Base-by-base conservation (phyloP, 768 basidiomycete species). In the Panaeolus cyanescens region DNA sequence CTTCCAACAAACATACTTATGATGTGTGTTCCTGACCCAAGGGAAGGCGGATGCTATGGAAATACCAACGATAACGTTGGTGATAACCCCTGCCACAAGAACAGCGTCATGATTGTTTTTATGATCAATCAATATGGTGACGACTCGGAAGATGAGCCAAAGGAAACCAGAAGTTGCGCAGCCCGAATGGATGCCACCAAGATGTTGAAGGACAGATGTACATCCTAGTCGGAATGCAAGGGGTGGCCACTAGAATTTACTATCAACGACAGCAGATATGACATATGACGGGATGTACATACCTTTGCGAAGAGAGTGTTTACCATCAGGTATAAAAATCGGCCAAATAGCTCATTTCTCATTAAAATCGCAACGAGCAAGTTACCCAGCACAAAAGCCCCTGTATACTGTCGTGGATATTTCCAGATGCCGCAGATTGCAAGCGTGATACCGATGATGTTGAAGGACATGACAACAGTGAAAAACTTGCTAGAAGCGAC, bases 161-260 rank as follows among this genome's bases (percentile, higher is more conserved):
- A 83, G 76, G 59, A 89, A 83, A 54, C 90, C 91, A 32, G 91
- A 91, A 25, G 82, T 75, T 3, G 90, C 90, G 71, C 92, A 93
- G 30, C 91, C 90, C n/a, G 87, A 88, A 68, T 93, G 92, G 64
- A 93, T 91, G 20, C 92, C 92, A 5, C 92, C 92, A 13, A 93
- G 83, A 70, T 93, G 92, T 78, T 89, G 81, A 20, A 92, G 79
- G 5, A 85, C 79, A 17, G 90, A 91, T 6, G 91, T 92, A 70
- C 88, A 90, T 31, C 77, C 87, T 6, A 92, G 78, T 57, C 91
- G 81, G 68, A 85, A 91, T 74, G 66, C 66, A 10, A 83, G 71
- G 34, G 81, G 81, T 15, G 80, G 65, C 81, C 81, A 83, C 80
- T 82, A 55, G 33, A 45, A 53, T 25, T 22, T 20, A 62, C 56